These are phyloP conservation scores for Sporothrix globosa DNA, from an alignment of 2,329 filamentous ascomycete genomes.

Conservation along the genomic window DNA sequence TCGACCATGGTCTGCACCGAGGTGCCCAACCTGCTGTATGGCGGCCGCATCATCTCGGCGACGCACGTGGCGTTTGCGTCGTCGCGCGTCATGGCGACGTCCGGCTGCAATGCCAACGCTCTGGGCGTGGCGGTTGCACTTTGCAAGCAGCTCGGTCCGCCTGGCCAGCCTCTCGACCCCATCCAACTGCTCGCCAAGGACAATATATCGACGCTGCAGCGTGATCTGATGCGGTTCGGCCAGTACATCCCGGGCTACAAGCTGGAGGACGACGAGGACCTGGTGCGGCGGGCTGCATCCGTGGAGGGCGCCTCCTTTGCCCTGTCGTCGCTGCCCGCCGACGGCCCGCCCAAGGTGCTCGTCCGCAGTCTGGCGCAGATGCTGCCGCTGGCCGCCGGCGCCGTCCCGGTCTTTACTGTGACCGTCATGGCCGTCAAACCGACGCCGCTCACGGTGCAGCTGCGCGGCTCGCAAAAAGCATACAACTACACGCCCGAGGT, in stretches of 20 bases:
- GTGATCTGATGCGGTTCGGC: slow-evolving; percentile 38
- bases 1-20: slow-evolving; percentile 39
- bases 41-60: slow-evolving; percentile 39
- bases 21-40: slow-evolving; percentile 39
- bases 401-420: slow-evolving; percentile 35
- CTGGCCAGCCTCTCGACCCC: slow-evolving; percentile 30
- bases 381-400: slow-evolving; percentile 36
- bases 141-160: slow-evolving; percentile 35
- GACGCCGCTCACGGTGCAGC: slow-evolving; percentile 37
- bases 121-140: slow-evolving; percentile 37
- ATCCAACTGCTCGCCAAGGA: slow-evolving; percentile 37
- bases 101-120: slow-evolving; percentile 38
- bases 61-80: slow-evolving; percentile 39
- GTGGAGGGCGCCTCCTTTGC: slow-evolving; percentile 34
- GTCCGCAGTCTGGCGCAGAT: slow-evolving; percentile 39
- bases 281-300: slow-evolving; percentile 33
- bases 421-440: slow-evolving; percentile 36
- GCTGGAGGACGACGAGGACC: slow-evolving; percentile 36
- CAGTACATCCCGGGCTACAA: slow-evolving; percentile 39
- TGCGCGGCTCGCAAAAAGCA: slow-evolving; percentile 38
- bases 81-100: slow-evolving; percentile 40
- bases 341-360: slow-evolving; percentile 39
- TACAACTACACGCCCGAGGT: slow-evolving; percentile 40
- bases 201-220: slow-evolving; percentile 38
- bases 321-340: slow-evolving; percentile 35